Evolutionary conservation across 2,329 filamentous ascomycete species (phyloP).

Genomic region (Colletotrichum scovillei): DNA sequence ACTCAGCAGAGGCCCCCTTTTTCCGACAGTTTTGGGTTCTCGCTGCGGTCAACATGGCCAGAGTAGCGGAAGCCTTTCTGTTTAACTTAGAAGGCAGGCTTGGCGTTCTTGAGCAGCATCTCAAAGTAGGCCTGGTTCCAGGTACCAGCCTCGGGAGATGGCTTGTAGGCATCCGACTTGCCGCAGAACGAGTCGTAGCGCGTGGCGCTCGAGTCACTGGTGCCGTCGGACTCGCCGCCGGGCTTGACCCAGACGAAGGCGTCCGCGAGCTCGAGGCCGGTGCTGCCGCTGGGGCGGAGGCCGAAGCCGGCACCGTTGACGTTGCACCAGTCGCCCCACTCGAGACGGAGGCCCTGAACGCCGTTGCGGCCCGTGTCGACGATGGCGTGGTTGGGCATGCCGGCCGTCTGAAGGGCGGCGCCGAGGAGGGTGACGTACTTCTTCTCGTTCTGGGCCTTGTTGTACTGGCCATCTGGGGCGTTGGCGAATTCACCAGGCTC

Average conservation of each 20-base stretch:
- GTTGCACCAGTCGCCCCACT: constrained; percentile 70
- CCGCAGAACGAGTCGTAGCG: constrained; percentile 53
- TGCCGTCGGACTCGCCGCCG: constrained; percentile 63
- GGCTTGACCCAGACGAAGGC: constrained; percentile 77
- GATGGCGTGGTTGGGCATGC: constrained; percentile 56
- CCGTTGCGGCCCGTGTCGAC: constrained; percentile 55
- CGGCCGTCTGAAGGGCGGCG: constrained; percentile 48
- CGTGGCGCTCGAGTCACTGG: constrained; percentile 46
- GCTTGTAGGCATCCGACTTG: constrained; percentile 55
- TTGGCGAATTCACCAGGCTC: constrained; percentile 52
- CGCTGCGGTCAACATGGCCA: background rate
- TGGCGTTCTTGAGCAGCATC: constrained; percentile 40
- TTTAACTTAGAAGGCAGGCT: constrained; percentile 26
- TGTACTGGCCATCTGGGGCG: constrained; percentile 54
- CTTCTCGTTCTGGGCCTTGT: constrained; percentile 56
- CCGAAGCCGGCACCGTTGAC: constrained; percentile 71
- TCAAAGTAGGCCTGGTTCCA: constrained; percentile 50
- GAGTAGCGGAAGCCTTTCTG: background rate
- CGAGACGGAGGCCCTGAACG: constrained; percentile 53
- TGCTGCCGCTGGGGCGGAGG: constrained; percentile 64
- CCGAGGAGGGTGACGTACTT: constrained; percentile 54
- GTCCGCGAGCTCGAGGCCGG: constrained; percentile 67
- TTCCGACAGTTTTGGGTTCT: background rate
- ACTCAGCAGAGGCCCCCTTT: background rate
- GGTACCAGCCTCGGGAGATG: constrained; percentile 62